Evolutionary conservation across 2,329 filamentous ascomycete genomes (phyloP).

Genomic region (Penicillium sp.): DNA sequence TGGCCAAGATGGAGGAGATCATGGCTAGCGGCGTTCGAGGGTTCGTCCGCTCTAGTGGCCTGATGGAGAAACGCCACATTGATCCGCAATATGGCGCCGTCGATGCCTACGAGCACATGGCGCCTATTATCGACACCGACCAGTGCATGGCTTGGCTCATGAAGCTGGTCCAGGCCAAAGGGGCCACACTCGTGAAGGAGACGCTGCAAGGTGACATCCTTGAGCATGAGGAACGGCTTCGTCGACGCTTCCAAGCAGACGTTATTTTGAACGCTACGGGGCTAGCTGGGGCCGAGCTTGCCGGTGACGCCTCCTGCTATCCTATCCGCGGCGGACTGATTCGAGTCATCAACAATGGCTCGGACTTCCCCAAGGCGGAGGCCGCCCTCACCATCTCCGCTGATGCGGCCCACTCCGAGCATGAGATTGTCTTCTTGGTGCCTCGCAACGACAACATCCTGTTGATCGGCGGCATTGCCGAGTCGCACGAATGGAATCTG

Average conservation of each 20-base stretch:
- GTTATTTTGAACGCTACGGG: slow-evolving; percentile 50
- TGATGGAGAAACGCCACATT: slow-evolving; percentile 10
- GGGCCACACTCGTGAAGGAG: slow-evolving; percentile 33
- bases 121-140: slow-evolving; percentile 52
- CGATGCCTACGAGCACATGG: slow-evolving; percentile 47
- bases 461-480: slow-evolving; percentile 30
- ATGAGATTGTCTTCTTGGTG: slow-evolving; percentile 39
- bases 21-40: neutral
- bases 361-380: slow-evolving; percentile 43
- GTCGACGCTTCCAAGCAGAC: slow-evolving; percentile 14
- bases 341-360: slow-evolving; percentile 50
- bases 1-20: neutral
- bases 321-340: slow-evolving; percentile 48
- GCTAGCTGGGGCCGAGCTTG: slow-evolving; percentile 42
- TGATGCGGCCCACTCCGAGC: slow-evolving; percentile 15
- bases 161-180: slow-evolving; percentile 44
- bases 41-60: neutral
- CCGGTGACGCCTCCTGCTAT: slow-evolving; percentile 44
- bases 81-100: slow-evolving; percentile 27
- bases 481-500: slow-evolving; percentile 19
- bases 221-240: neutral
- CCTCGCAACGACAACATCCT: slow-evolving; percentile 20
- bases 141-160: slow-evolving; percentile 46
- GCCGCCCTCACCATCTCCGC: slow-evolving; percentile 42
- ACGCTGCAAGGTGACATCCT: neutral